Evolutionary conservation across 305 asterid species (phyloP).

Genomic region (Withania somnifera): DNA sequence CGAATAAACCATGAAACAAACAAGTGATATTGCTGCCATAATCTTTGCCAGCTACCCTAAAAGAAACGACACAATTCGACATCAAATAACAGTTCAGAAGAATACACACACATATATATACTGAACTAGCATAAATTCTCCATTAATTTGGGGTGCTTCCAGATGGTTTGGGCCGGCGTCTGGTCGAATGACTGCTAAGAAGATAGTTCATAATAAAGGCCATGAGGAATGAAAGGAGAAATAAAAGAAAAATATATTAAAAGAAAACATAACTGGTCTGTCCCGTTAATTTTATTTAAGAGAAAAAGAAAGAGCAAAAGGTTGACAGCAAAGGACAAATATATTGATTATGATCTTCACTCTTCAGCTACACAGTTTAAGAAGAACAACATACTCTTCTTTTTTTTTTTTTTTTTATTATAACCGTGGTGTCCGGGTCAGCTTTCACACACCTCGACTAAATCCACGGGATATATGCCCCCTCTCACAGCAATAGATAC

Average conservation of each 20-base stretch:
- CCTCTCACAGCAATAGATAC: too few species aligned
- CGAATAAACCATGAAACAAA: neutral
- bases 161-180: neutral
- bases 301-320: neutral
- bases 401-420: too few species aligned
- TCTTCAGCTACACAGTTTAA: neutral
- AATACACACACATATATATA: neutral
- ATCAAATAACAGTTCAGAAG: neutral
- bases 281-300: neutral
- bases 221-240: neutral
- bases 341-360: neutral
- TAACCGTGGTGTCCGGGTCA: too few species aligned
- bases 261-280: too few species aligned
- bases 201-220: neutral
- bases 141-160: neutral
- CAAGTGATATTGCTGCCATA: neutral
- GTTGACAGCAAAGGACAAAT: neutral
- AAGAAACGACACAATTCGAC: neutral
- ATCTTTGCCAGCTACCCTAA: neutral
- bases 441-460: too few species aligned
- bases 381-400: neutral
- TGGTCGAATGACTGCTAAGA: neutral
- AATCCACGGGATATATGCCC: too few species aligned
- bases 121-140: neutral
- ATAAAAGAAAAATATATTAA: too few species aligned